Evolutionary conservation across 2,329 filamentous ascomycete genomes (phyloP).

Genomic region (Fusarium albidum): DNA sequence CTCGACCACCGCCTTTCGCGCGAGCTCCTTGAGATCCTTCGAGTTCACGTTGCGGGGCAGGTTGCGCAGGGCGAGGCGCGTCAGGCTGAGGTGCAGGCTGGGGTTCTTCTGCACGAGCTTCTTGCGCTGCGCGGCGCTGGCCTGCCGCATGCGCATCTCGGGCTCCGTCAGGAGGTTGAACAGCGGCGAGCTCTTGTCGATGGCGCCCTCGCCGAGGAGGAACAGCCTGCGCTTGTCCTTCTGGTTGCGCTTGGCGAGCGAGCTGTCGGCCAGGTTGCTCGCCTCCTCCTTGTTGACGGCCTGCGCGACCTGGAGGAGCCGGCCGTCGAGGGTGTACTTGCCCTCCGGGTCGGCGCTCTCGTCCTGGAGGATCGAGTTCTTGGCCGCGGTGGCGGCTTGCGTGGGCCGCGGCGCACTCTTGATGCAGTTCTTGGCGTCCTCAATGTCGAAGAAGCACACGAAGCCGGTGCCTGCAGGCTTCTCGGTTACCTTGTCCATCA

Average conservation of each 20-base stretch:
- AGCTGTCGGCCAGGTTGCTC: constrained; percentile 74
- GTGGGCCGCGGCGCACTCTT: constrained; percentile 73
- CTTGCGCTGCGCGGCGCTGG: constrained; percentile 86
- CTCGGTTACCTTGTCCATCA: constrained; percentile 85
- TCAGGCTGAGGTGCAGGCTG: constrained; percentile 85
- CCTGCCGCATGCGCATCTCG: constrained; percentile 87
- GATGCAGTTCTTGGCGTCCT: constrained; percentile 80
- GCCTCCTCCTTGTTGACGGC: constrained; percentile 89
- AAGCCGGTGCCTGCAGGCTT: constrained; percentile 93
- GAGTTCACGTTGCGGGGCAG: constrained; percentile 83
- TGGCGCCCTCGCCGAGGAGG: constrained; percentile 85
- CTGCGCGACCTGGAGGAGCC: constrained; percentile 82
- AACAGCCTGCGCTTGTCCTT: constrained; percentile 92
- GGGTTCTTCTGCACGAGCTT: constrained; percentile 92
- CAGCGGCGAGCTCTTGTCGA: constrained; percentile 78
- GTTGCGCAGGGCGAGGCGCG: constrained; percentile 90
- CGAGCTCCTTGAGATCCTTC: constrained; percentile 90
- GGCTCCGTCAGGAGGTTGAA: constrained; percentile 78
- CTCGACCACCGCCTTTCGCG: constrained; percentile 89
- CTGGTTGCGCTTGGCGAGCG: constrained; percentile 69
- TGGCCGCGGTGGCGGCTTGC: constrained; percentile 57
- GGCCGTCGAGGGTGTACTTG: constrained; percentile 88
- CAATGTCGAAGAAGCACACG: constrained; percentile 84
- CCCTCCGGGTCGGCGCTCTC: constrained; percentile 83
- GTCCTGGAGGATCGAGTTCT: constrained; percentile 87